Evolutionary conservation across 1,139 yeast genomes (phyloP), one percentile per base, ranked within the genome.

Genomic region (Yamadazyma taylorii): DNA sequence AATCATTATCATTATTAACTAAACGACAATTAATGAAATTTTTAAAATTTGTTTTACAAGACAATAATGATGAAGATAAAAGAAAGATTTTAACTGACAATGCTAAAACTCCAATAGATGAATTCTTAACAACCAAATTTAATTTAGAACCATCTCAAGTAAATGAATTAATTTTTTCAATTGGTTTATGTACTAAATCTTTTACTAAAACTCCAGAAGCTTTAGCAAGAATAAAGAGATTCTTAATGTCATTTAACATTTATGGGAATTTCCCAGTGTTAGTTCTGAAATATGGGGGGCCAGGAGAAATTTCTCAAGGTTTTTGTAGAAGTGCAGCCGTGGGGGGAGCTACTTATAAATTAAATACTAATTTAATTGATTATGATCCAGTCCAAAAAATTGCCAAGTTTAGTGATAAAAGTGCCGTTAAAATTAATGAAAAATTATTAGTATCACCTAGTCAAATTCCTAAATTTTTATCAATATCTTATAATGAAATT

Each of bases 261-360:
- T 92, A 89, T 60, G 98, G 98, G 9, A 83, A 81, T 48, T 94
- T 92, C 73, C 97, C 98, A 1, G 94, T 87, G 16, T 73, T 92
- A 67, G 83, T 84, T 51, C 86, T 95, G 42, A 90, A 88, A 68
- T 92, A 83, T 61, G 98, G 98, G 40, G 95, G 96, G 2, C 94
- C 96, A 0, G 97, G 97, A 34, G 99, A 92, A 62, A 70, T 92
- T 24, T 82, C 96, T 6, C 99, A 92, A 65, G 99, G 97, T 2
- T 92, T 92, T 60, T 90, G 97, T 62, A 77, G 99, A 49, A 85
- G 95, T 42, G 97, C 98, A 4, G 98, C 99, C 11, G 98, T 92
- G 44, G 97, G 95, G 22, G 98, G 97, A 41, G 86, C 97, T 40
- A 87, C 95, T 27, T 92, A 90, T 63, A 89, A 89, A 62, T 72